phyloP scores from a whole-genome alignment of 331 rosid genomes.

The Rhamnella rubrinervis region DNA sequence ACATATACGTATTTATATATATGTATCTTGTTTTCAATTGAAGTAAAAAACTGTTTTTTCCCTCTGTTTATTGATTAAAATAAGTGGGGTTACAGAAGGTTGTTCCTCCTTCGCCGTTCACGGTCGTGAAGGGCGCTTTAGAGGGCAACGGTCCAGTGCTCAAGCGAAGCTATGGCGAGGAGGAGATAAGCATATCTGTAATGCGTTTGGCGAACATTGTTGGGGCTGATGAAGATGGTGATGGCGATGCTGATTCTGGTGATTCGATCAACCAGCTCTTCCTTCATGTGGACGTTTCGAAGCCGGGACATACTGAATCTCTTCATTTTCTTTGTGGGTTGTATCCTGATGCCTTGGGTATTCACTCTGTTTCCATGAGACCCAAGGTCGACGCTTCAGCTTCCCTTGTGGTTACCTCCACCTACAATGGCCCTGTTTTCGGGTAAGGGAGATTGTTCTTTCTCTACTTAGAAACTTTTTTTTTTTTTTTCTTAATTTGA shows the following conservation, averaged over 20 bases:
- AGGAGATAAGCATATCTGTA: slow-evolving; percentile 65
- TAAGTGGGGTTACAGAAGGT: slow-evolving; percentile 43
- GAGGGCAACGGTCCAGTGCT: slow-evolving; percentile 75
- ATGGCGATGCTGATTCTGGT: slow-evolving; percentile 36
- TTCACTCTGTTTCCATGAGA: slow-evolving; percentile 83
- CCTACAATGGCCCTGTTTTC: slow-evolving; percentile 67
- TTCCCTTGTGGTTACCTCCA: slow-evolving; percentile 38
- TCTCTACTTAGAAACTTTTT: neutral
- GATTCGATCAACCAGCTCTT: slow-evolving; percentile 66
- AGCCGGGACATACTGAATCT: slow-evolving; percentile 55
- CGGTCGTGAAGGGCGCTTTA: slow-evolving; percentile 66
- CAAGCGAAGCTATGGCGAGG: slow-evolving; percentile 54
- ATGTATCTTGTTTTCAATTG: neutral
- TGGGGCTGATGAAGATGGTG: slow-evolving; percentile 37
- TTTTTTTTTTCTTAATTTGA: neutral
- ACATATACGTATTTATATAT: neutral
- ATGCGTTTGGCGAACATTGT: slow-evolving; percentile 51
- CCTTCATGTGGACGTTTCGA: slow-evolving; percentile 70
- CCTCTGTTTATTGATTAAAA: neutral
- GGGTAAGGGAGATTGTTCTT: slow-evolving; percentile 41
- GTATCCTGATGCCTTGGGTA: slow-evolving; percentile 89
- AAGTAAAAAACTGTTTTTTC: neutral
- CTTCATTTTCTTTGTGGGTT: slow-evolving; percentile 73
- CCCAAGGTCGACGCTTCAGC: slow-evolving; percentile 39
- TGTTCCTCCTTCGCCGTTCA: slow-evolving; percentile 72